Evolutionary conservation across 306 rosid species (phyloP).

Genomic region (Inga leiocalycina): DNA sequence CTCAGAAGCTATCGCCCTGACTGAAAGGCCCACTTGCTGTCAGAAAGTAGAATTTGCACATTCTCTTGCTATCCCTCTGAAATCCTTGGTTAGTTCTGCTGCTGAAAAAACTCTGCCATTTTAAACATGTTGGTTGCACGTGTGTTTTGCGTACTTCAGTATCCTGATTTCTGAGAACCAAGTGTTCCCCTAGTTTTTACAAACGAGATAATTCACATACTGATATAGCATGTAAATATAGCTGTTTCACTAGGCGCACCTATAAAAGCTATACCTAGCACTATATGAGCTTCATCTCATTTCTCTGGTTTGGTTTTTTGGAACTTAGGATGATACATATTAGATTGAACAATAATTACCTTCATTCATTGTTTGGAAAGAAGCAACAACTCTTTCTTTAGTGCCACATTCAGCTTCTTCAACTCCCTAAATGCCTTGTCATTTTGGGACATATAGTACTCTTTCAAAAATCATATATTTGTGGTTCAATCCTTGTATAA

Average conservation of each 20-base stretch:
- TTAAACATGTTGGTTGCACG: slow-evolving; percentile 5
- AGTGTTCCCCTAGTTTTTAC: not conserved
- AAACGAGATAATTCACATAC: not conserved
- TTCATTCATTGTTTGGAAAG: not conserved
- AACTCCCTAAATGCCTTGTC: not conserved
- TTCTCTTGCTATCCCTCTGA: slow-evolving; percentile 15
- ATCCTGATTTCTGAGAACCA: not conserved
- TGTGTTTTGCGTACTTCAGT: not conserved
- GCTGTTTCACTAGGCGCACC: not conserved
- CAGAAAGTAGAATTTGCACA: slow-evolving; percentile 14
- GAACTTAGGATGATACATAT: not conserved
- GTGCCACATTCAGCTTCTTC: not conserved
- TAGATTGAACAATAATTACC: not conserved
- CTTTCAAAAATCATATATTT: not conserved
- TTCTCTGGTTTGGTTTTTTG: not conserved
- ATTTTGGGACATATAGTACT: not conserved
- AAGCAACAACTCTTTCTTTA: not conserved
- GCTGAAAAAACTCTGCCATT: slow-evolving; percentile 7
- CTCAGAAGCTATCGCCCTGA: slow-evolving; percentile 15
- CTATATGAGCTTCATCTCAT: slow-evolving; percentile 2
- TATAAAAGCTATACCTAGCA: not conserved
- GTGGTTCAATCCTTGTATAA: not conserved
- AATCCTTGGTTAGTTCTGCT: not conserved
- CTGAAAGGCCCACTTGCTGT: slow-evolving; percentile 18
- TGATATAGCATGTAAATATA: not conserved